A percentile compares a stretch with the other conserved stretches of the same genome.
Evolutionary conservation across 2,329 filamentous ascomycete species (phyloP).

Genomic region (Hypoxylon sp.): DNA sequence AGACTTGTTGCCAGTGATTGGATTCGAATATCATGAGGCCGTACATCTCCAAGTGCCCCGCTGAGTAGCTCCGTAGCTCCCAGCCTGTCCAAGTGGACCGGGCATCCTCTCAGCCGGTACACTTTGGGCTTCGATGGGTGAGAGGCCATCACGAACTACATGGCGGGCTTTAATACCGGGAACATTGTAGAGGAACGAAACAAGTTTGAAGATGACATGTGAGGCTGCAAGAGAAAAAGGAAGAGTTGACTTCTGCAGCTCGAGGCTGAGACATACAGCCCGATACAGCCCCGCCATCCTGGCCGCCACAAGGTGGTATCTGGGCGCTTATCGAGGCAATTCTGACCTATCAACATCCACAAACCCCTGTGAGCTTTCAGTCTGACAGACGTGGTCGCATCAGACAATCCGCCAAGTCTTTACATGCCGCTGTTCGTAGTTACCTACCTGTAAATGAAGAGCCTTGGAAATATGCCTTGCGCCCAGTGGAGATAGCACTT

Average conservation of each 20-base stretch:
- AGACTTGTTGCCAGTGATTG: constrained; percentile 39
- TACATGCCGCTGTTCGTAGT: not conserved
- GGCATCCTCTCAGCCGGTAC: constrained; percentile 30
- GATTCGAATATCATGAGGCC: constrained; percentile 31
- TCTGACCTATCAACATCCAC: constrained; percentile 6
- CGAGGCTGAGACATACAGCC: not conserved
- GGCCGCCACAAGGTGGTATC: not conserved
- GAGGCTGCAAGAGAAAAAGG: not conserved
- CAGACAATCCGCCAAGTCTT: not conserved
- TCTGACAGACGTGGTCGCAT: not conserved
- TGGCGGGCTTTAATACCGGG: not conserved
- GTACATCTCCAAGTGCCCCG: constrained; percentile 31
- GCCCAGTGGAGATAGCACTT: not conserved
- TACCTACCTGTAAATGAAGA: not conserved
- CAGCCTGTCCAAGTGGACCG: constrained; percentile 22
- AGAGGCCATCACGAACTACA: constrained; percentile 18
- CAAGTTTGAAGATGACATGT: not conserved
- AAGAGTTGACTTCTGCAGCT: not conserved
- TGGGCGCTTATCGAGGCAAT: not conserved
- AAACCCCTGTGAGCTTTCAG: not conserved
- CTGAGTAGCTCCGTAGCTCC: constrained; percentile 22
- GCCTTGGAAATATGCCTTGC: not conserved
- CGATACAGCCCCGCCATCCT: no score
- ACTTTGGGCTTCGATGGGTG: constrained; percentile 13
- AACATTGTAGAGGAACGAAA: not conserved